Conservation (phyloP, 2,329 filamentous ascomycete genomes). For the Apiospora malaysiana region DNA sequence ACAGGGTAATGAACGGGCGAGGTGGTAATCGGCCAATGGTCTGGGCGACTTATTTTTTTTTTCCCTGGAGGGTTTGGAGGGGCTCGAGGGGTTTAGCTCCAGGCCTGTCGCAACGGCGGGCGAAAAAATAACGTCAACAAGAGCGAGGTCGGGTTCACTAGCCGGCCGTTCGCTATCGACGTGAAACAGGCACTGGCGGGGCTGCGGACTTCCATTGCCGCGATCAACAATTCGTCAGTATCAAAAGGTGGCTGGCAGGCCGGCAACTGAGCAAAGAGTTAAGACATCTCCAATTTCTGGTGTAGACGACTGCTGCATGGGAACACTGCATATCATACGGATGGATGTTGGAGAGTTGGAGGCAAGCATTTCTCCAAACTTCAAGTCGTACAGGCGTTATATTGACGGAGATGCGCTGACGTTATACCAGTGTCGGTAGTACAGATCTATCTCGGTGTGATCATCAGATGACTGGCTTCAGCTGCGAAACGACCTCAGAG, state of each 20-base stretch:
- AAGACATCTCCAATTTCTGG: neutral
- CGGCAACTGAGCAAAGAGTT: neutral
- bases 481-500: neutral
- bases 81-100: constrained; percentile 3
- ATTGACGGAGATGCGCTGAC: neutral
- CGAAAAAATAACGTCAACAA: neutral
- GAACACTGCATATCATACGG: neutral
- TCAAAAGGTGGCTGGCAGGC: neutral
- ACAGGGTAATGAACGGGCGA: neutral
- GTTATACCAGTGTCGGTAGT: neutral
- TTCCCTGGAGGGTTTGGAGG: neutral
- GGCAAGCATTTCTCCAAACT: neutral
- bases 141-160: neutral
- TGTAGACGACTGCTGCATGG: neutral
- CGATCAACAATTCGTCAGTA: neutral
- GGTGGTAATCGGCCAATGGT: neutral
- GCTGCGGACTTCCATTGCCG: constrained; percentile 9
- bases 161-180: neutral
- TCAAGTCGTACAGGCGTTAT: neutral
- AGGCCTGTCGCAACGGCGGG: neutral
- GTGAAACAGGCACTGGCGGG: constrained; percentile 1
- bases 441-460: neutral
- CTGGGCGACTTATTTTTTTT: constrained; percentile 7
- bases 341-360: neutral
- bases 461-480: neutral